Evolutionary conservation across 2,329 filamentous ascomycete species (phyloP), one percentile per base, ranked within the genome.

Genomic region (Ophiocordyceps sinensis): DNA sequence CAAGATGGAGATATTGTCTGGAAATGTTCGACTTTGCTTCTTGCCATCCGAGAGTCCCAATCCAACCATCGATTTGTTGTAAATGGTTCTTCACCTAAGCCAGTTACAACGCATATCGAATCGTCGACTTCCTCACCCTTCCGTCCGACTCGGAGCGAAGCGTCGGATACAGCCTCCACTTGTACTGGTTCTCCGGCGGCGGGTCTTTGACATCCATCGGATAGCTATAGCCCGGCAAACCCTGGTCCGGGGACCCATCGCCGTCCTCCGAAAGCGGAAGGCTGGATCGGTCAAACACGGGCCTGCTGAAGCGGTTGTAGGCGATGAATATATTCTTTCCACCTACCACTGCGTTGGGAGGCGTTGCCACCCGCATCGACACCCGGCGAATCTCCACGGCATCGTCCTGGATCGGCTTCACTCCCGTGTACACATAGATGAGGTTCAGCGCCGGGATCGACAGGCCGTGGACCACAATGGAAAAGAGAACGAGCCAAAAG

Each of bases 241-340:
- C 6, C 6, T 35, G 12, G 15, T 35, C n/a, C 5, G 3, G 10
- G 32, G 10, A 35, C 19, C 32, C 10, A 7, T 19, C n/a, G 15
- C 19, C 15, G 4, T 34, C 29, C 17, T n/a, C 12, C 29, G 28
- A 13, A 1, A 32, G 15, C 2, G 41, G 41, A 6, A 43, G n/a
- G 13, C 11, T 21, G 14, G 21, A 28, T 1, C 28, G 23, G 13
- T 45, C 41, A 15, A 56, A 55, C 0, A 51, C 45, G 15, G 64
- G 63, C 8, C 64, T 53, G 13, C 60, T 67, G 54, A 71, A 71
- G 37, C 68, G 64, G 48, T 71, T 70, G 49, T 67, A 68, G 1
- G 63, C 63, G 30, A 68, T 60, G 39, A 69, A 67, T 4, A 54
- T 61, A 4, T 61, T 50, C 6, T 43, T 43, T 37, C 66, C 61